phyloP scores from a whole-genome alignment of 257 asterid species.

The Catharanthus roseus region DNA sequence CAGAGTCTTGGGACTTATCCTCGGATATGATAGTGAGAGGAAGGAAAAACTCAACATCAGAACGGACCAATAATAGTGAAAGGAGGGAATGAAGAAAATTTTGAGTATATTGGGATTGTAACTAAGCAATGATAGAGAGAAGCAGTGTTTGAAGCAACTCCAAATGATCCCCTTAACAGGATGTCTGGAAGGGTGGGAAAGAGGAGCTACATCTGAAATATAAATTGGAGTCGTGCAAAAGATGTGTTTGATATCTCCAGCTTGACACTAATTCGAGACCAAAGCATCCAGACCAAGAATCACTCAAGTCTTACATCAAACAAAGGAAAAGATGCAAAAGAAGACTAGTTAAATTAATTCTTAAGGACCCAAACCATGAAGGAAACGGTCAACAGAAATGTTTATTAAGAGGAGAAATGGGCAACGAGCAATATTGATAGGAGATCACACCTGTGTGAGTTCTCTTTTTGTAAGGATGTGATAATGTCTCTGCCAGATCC shows the following conservation, averaged over 20 bases:
- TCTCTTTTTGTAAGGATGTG: slow-evolving; percentile 58
- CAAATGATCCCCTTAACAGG: neutral
- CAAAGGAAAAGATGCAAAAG: neutral
- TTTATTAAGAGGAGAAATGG: neutral
- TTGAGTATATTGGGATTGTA: no score
- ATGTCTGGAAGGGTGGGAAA: neutral
- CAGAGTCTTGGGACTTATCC: neutral
- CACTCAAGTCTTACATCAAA: neutral
- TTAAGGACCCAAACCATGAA: neutral
- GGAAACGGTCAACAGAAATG: neutral
- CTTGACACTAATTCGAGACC: neutral
- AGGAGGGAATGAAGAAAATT: neutral
- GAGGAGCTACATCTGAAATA: neutral
- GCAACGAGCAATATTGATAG: neutral
- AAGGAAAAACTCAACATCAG: no score
- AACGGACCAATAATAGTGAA: neutral
- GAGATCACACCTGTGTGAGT: slow-evolving; percentile 38
- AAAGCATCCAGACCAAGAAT: neutral
- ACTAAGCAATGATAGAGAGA: no score
- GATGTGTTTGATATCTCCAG: neutral
- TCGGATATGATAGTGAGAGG: neutral
- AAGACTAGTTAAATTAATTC: neutral
- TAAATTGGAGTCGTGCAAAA: neutral
- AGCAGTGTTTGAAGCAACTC: neutral
- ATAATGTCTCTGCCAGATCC: slow-evolving; percentile 61